A percentile compares a stretch with the other conserved stretches of the same genome.
Conservation (phyloP, 805 yeast species). For the Barnettozyma sucrosica region DNA sequence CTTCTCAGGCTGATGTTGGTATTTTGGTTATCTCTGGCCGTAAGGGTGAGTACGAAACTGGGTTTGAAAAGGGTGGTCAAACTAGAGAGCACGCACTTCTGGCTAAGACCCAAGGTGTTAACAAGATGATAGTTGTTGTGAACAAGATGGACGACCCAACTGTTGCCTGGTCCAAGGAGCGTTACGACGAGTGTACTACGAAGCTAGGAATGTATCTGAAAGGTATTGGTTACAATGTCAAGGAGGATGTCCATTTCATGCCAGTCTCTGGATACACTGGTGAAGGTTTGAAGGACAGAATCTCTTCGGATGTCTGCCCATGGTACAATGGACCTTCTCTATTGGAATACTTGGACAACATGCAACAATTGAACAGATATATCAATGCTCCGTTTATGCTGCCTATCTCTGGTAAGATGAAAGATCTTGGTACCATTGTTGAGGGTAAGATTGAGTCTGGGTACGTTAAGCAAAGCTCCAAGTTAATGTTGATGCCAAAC, state of each 20-base stretch:
- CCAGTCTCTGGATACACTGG: slow-evolving; percentile 99
- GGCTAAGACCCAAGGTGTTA: slow-evolving; percentile 98
- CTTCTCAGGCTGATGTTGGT: slow-evolving; percentile 99
- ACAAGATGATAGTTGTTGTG: slow-evolving; percentile 85
- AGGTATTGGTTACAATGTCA: slow-evolving; percentile 81
- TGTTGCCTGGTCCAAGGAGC: slow-evolving; percentile 90
- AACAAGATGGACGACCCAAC: slow-evolving; percentile 99
- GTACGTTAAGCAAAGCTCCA: slow-evolving; percentile 72
- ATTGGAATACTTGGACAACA: slow-evolving; percentile 79
- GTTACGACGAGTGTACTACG: slow-evolving; percentile 91
- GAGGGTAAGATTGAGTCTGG: slow-evolving; percentile 99
- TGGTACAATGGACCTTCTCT: slow-evolving; percentile 95
- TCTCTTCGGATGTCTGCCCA: slow-evolving; percentile 64
- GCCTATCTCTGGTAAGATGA: slow-evolving; percentile 91
- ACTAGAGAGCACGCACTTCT: slow-evolving; percentile 96
- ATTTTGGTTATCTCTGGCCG: slow-evolving; percentile 95
- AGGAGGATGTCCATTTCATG: slow-evolving; percentile 85
- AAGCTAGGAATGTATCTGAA: slow-evolving; percentile 74
- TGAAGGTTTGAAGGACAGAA: slow-evolving; percentile 89
- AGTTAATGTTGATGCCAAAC: slow-evolving; percentile 88
- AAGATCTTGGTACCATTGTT: slow-evolving; percentile 93
- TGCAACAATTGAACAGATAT: slow-evolving; percentile 79
- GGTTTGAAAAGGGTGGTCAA: slow-evolving; percentile 98
- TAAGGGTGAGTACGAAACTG: slow-evolving; percentile 99
- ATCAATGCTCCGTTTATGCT: slow-evolving; percentile 95